phyloP scores from a whole-genome alignment of 176 grass and related monocot genomes.

The Aegilops longissima region DNA sequence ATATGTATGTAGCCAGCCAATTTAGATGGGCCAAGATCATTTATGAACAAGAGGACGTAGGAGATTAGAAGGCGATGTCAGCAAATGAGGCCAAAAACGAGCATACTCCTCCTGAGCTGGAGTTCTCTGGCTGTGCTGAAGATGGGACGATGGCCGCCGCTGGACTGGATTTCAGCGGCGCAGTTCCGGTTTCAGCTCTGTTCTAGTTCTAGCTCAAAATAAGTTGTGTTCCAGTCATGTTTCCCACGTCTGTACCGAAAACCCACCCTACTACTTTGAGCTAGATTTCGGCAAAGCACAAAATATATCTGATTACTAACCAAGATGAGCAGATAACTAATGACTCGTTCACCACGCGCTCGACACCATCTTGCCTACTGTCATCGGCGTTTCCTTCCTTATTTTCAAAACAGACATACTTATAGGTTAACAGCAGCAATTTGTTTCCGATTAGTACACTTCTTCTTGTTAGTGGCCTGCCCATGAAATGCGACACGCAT shows the following conservation, averaged over 20 bases:
- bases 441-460: not conserved
- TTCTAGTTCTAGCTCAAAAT: not conserved
- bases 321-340: not conserved
- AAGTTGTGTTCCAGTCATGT: not conserved
- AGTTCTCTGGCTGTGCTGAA: not conserved
- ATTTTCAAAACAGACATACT: not conserved
- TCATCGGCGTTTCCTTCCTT: not conserved
- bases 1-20: not conserved
- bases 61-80: not conserved
- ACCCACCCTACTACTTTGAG: not conserved
- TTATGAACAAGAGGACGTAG: constrained; percentile 29
- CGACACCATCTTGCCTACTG: not conserved
- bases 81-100: constrained; percentile 7
- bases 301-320: not conserved
- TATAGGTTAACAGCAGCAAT: not conserved
- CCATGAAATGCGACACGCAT: not conserved
- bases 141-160: not conserved
- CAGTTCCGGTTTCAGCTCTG: not conserved
- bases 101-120: too few species aligned
- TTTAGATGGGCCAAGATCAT: not conserved
- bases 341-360: not conserved
- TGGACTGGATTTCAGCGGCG: not conserved
- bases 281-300: not conserved
- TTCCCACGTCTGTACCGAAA: not conserved
- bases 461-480: not conserved